These are phyloP conservation scores for Circinella umbellata DNA, from an alignment of 371 early-diverging fungal species.

Conservation along the genomic window DNA sequence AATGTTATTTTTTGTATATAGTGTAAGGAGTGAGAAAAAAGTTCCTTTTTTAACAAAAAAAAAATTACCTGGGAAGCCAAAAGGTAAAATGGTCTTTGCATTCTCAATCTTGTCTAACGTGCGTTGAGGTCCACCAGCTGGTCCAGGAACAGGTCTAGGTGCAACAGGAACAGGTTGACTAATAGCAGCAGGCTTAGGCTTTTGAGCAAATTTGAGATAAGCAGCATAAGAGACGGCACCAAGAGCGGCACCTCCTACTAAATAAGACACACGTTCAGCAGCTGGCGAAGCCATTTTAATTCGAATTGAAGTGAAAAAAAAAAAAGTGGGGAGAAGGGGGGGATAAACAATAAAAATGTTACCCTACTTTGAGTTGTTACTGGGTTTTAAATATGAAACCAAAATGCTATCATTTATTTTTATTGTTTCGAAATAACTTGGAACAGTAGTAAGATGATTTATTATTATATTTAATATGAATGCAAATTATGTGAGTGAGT, in stretches of 20 bases:
- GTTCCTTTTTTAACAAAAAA: not conserved
- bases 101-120: constrained; percentile 37
- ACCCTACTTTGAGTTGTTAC: too few species aligned
- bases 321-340: too few species aligned
- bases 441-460: too few species aligned
- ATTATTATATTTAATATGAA: too few species aligned
- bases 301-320: not conserved
- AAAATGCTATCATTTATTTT: too few species aligned
- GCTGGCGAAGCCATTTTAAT: constrained; percentile 21
- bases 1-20: too few species aligned
- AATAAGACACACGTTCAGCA: constrained; percentile 43
- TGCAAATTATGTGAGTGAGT: too few species aligned
- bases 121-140: constrained; percentile 13
- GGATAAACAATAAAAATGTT: too few species aligned
- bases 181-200: constrained; percentile 27
- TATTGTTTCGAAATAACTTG: too few species aligned
- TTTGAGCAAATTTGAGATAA: constrained; percentile 45
- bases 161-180: constrained; percentile 13
- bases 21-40: not conserved
- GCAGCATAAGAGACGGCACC: constrained; percentile 51
- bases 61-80: constrained; percentile 48
- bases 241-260: constrained; percentile 55
- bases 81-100: constrained; percentile 51
- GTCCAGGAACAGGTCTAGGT: constrained; percentile 8
- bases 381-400: too few species aligned